These are phyloP conservation scores for Deinandra increscens DNA, from an alignment of 129 eudicot genomes.

Conservation along the genomic window DNA sequence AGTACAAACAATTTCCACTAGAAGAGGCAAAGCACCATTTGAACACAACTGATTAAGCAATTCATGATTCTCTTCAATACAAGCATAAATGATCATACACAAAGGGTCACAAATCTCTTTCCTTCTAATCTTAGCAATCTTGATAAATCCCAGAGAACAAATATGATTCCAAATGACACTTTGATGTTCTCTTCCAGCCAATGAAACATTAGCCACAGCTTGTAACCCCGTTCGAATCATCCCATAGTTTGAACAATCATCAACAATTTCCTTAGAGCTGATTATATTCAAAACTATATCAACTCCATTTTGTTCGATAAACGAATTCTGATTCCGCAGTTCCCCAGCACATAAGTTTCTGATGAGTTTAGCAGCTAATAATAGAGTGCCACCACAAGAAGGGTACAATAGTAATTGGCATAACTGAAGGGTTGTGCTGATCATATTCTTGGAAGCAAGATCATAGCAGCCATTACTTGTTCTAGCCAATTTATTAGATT, in stretches of 20 bases:
- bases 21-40: too few species aligned
- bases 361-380: conserved; percentile 57
- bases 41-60: conserved; percentile 39
- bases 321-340: conserved; percentile 47
- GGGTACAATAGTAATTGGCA: conserved; percentile 35
- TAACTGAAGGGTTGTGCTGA: conserved; percentile 53
- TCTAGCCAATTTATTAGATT: conserved; percentile 46
- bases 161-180: conserved; percentile 53
- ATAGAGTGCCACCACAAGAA: conserved; percentile 36
- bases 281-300: conserved; percentile 37
- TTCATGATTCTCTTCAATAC: conserved; percentile 46
- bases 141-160: conserved; percentile 44
- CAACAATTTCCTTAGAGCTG: conserved; percentile 18
- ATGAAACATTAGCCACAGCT: conserved; percentile 68
- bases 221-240: conserved; percentile 62
- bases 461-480: conserved; percentile 57
- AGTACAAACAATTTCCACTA: too few species aligned
- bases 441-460: conserved; percentile 55
- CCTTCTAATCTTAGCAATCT: conserved; percentile 57
- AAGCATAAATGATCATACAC: conserved; percentile 72
- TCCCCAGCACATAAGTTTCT: conserved; percentile 86
- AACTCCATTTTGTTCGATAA: conserved; percentile 61
- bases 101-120: conserved; percentile 77
- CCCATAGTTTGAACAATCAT: conserved; percentile 45
- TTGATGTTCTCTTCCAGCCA: conserved; percentile 68